These are phyloP conservation scores for Podila verticillata DNA, from an alignment of 192 early-diverging fungal genomes.

Conservation along the genomic window DNA sequence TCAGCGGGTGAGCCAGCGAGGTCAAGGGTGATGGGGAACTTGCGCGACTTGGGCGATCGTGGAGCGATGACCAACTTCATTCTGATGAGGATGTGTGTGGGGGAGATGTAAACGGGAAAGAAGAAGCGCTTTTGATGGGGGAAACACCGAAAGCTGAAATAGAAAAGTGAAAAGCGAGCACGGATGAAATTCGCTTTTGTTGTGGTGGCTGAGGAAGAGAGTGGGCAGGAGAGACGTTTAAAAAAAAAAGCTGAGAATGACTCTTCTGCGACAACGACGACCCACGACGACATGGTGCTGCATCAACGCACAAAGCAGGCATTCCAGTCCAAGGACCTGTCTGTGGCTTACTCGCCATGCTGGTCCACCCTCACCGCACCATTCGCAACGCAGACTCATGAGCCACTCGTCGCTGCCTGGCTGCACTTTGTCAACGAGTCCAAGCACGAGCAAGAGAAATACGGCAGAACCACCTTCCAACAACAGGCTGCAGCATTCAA, in stretches of 20 bases:
- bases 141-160: neutral
- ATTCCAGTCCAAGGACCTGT: conserved; percentile 49
- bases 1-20: conserved; percentile 57
- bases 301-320: conserved; percentile 53
- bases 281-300: conserved; percentile 38
- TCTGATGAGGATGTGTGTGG: neutral
- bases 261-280: neutral
- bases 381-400: neutral
- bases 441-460: conserved; percentile 44
- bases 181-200: conserved; percentile 3
- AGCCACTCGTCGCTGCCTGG: conserved; percentile 37
- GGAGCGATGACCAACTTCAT: conserved; percentile 65
- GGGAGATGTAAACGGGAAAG: neutral
- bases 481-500: conserved; percentile 49
- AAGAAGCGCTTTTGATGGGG: neutral
- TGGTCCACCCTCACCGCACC: conserved; percentile 33
- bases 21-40: conserved; percentile 69
- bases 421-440: conserved; percentile 30
- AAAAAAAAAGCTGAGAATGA: neutral
- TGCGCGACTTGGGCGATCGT: conserved; percentile 52
- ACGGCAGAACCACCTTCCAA: conserved; percentile 37
- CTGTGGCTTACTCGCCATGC: conserved; percentile 31
- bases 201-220: neutral
- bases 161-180: neutral
- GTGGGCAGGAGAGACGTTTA: neutral